Evolutionary conservation across 2,329 filamentous ascomycete genomes (phyloP).

Genomic region (Aspergillus sp.): DNA sequence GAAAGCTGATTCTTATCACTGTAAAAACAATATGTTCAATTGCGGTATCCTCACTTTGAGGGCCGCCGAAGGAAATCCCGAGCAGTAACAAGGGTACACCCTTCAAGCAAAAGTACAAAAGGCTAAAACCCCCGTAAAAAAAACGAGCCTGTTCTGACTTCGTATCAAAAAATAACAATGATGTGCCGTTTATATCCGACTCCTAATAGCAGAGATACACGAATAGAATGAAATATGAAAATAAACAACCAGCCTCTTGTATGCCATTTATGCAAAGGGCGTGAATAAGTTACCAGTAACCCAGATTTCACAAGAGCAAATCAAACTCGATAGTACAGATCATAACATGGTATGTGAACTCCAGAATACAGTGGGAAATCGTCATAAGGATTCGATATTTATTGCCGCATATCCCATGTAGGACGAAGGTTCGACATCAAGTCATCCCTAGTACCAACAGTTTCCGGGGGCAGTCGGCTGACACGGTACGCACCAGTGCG

Average conservation of each 20-base stretch:
- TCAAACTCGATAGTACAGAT: conserved; percentile 18
- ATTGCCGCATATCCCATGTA: conserved; percentile 51
- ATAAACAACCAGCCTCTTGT: conserved; percentile 14
- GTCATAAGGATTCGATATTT: conserved; percentile 23
- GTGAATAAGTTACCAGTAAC: conserved; percentile 14
- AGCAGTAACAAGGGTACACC: background rate
- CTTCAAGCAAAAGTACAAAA: background rate
- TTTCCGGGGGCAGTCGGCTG: conserved; percentile 77
- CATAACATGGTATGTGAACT: conserved; percentile 18
- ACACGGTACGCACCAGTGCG: conserved; percentile 82
- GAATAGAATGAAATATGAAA: conserved; percentile 14
- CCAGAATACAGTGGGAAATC: conserved; percentile 17
- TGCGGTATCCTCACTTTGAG: background rate
- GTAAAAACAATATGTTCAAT: conserved; percentile 1
- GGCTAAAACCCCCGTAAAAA: background rate
- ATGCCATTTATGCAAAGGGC: conserved; percentile 23
- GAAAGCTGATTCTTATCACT: background rate
- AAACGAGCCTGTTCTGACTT: background rate
- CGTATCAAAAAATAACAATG: conserved; percentile 3
- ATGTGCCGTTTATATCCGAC: conserved; percentile 10
- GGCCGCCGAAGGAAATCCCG: background rate
- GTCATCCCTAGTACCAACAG: conserved; percentile 74
- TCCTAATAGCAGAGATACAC: conserved; percentile 7
- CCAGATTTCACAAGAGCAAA: conserved; percentile 10
- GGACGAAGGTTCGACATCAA: conserved; percentile 60